A percentile compares a stretch with the other conserved stretches of the same genome.
Evolutionary conservation across 306 rosid genomes (phyloP).

Genomic region (Cicer arietinum): DNA sequence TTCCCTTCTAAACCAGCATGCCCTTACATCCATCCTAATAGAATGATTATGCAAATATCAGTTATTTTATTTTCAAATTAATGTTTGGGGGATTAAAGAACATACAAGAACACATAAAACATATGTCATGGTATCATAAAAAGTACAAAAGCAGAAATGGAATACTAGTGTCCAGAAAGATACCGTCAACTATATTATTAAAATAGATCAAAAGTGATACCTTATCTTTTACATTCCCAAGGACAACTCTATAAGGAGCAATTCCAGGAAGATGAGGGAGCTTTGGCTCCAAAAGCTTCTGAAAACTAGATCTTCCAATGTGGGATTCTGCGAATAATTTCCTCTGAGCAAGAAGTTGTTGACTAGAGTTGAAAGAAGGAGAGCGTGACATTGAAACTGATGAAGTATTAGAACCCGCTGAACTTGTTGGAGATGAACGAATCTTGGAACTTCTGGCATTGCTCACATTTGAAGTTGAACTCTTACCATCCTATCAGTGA

Average conservation of each 20-base stretch:
- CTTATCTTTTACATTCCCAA: slow-evolving; percentile 81
- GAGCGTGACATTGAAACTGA: slow-evolving; percentile 44
- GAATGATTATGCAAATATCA: background rate
- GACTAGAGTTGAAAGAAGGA: slow-evolving; percentile 64
- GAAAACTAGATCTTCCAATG: slow-evolving; percentile 75
- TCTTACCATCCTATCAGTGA: slow-evolving; percentile 53
- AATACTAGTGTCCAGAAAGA: slow-evolving; percentile 26
- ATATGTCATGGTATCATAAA: slow-evolving; percentile 21
- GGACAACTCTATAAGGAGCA: slow-evolving; percentile 81
- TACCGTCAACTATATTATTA: slow-evolving; percentile 19
- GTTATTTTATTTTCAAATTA: background rate
- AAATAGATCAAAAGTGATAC: slow-evolving; percentile 50
- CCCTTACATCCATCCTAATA: slow-evolving; percentile 1
- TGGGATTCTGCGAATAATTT: slow-evolving; percentile 70
- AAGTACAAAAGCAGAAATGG: slow-evolving; percentile 20
- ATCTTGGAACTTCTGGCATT: slow-evolving; percentile 34
- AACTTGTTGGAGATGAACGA: slow-evolving; percentile 37
- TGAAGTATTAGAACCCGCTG: slow-evolving; percentile 44
- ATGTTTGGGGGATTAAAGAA: background rate
- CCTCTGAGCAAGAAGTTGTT: slow-evolving; percentile 66
- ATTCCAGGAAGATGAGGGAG: slow-evolving; percentile 66
- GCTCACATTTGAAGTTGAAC: slow-evolving; percentile 43
- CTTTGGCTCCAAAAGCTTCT: slow-evolving; percentile 87
- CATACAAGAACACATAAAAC: slow-evolving; percentile 8
- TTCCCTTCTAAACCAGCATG: slow-evolving; percentile 12